These are phyloP conservation scores for Mucor mucedo DNA, from an alignment of 371 early-diverging fungal genomes.

Conservation along the genomic window DNA sequence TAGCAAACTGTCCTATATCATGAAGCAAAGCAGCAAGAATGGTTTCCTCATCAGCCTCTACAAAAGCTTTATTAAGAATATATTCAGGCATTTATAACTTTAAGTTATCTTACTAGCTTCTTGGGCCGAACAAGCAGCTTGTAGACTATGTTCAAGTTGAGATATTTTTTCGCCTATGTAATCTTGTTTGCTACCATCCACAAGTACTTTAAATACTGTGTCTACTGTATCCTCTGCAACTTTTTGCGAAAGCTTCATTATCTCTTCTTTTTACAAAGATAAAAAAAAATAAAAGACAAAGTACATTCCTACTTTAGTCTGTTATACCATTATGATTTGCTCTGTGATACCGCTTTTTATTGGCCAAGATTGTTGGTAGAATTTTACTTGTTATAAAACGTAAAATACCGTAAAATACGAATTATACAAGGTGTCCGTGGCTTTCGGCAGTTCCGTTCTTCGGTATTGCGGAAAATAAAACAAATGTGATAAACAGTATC, in stretches of 20 bases:
- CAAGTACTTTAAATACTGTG: slow-evolving; percentile 47
- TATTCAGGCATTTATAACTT: not conserved
- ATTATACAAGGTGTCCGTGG: not conserved
- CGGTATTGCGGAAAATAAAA: not conserved
- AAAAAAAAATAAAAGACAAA: not conserved
- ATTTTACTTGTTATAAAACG: not conserved
- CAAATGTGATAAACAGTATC: not conserved
- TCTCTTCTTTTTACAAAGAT: not conserved
- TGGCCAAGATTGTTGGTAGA: not conserved
- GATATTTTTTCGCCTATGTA: slow-evolving; percentile 62
- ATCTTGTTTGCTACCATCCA: slow-evolving; percentile 54
- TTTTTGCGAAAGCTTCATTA: slow-evolving; percentile 9
- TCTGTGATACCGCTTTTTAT: too few species aligned
- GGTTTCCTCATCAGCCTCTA: slow-evolving; percentile 56
- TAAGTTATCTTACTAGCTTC: slow-evolving; percentile 30
- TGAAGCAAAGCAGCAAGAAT: slow-evolving; percentile 59
- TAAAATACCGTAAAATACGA: slow-evolving; percentile 13
- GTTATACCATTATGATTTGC: too few species aligned
- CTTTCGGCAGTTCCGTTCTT: not conserved
- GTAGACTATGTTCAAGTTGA: slow-evolving; percentile 60
- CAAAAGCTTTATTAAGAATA: not conserved
- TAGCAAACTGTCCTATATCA: slow-evolving; percentile 63
- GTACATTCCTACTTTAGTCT: too few species aligned
- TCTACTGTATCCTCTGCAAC: slow-evolving; percentile 31
- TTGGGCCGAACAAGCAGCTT: slow-evolving; percentile 52